A percentile compares a stretch with the other conserved stretches of the same genome.
Evolutionary conservation across 2,329 filamentous ascomycete genomes (phyloP).

Genomic region (Aspergillus fumigatus): DNA sequence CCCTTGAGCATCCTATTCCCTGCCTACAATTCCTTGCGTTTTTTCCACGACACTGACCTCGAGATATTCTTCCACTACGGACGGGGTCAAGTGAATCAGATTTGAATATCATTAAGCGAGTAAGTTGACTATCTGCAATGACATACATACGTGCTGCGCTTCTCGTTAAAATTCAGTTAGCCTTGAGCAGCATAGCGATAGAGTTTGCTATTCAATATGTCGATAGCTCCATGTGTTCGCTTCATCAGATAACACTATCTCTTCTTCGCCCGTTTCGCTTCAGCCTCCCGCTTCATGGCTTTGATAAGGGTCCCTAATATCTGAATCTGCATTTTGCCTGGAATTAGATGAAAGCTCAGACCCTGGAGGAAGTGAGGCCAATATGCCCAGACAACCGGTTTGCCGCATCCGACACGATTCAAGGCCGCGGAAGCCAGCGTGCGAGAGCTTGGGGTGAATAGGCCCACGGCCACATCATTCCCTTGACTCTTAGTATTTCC

Average conservation of each 20-base stretch:
- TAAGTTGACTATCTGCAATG: neutral
- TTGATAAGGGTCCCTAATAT: neutral
- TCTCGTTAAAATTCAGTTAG: neutral
- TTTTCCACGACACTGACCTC: neutral
- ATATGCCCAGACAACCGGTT: constrained; percentile 26
- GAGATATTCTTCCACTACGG: neutral
- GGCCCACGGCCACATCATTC: constrained; percentile 16
- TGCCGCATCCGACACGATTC: constrained; percentile 33
- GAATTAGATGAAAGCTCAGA: neutral
- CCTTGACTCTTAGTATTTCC: constrained; percentile 27
- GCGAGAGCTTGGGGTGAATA: constrained; percentile 27
- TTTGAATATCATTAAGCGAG: neutral
- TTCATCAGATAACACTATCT: neutral
- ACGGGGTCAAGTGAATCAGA: neutral
- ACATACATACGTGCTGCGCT: neutral
- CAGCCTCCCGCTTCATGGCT: neutral
- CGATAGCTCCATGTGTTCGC: neutral
- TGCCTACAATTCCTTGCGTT: neutral
- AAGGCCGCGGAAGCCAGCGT: constrained; percentile 30
- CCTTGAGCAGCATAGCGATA: neutral
- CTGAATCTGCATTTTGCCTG: neutral
- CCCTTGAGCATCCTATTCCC: neutral
- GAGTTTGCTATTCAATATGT: neutral
- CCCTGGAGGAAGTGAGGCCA: constrained; percentile 29
- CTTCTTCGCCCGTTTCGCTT: constrained; percentile 3